Conservation (phyloP, 345 rosid genomes). For the Anacardium occidentale region DNA sequence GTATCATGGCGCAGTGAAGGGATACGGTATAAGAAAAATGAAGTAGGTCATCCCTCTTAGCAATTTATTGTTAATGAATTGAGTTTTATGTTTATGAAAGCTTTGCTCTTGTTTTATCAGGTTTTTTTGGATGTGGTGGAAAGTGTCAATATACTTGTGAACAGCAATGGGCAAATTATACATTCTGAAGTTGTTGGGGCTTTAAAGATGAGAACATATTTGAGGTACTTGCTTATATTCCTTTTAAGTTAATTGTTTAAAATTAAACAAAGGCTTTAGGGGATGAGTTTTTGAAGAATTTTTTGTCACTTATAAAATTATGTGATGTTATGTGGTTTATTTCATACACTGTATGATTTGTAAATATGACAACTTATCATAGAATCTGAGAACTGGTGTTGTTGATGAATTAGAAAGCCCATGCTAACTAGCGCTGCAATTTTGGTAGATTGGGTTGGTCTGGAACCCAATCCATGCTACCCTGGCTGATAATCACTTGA, state of each 20-base stretch:
- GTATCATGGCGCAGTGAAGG: conserved; percentile 94
- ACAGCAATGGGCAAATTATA: conserved; percentile 56
- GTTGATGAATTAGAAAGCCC: neutral
- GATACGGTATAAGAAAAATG: conserved; percentile 65
- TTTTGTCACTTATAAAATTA: neutral
- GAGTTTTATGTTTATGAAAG: conserved; percentile 10
- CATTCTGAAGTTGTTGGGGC: conserved; percentile 60
- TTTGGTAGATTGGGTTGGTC: neutral
- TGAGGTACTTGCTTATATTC: conserved; percentile 38
- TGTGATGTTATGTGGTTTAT: neutral
- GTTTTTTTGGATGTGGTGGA: conserved; percentile 62
- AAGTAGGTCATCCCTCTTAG: conserved; percentile 36
- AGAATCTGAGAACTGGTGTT: neutral
- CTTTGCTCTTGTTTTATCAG: conserved; percentile 29
- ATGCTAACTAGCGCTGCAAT: neutral
- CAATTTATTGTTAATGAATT: conserved; percentile 1
- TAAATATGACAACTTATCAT: neutral
- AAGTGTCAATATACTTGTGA: conserved; percentile 56
- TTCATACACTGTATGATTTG: neutral
- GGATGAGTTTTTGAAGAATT: conserved; percentile 5
- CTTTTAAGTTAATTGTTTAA: neutral
- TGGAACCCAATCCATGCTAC: neutral
- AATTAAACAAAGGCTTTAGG: neutral
- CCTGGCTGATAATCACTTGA: neutral
- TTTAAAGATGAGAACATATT: conserved; percentile 54